Percentiles rank a stretch among this genome's conserved stretches.
Conservation (phyloP, 1,139 yeast species). For the Taphrina flavorubra region DNA sequence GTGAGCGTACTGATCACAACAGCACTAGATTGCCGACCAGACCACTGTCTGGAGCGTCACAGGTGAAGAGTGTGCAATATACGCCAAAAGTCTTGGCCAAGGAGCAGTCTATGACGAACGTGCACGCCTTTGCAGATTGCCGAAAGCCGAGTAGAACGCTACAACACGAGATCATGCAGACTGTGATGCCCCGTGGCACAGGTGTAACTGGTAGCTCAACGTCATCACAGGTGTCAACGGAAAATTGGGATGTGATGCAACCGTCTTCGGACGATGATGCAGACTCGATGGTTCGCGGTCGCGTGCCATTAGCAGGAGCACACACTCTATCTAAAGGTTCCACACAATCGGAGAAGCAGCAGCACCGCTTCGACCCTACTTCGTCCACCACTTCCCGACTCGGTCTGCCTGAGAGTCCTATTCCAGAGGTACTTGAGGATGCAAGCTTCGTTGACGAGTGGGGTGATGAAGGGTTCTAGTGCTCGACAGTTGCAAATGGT, state of each 20-base stretch:
- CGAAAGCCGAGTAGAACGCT: background rate
- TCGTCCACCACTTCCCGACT: constrained; percentile 1
- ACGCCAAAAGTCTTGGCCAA: background rate
- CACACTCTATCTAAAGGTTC: background rate
- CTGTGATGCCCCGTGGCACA: background rate
- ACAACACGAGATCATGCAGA: background rate
- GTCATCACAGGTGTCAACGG: constrained; percentile 19
- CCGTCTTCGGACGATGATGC: constrained; percentile 21
- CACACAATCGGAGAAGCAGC: background rate
- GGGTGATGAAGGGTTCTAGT: constrained; percentile 38
- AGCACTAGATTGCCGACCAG: constrained; percentile 9
- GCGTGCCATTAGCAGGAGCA: background rate
- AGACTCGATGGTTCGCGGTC: background rate
- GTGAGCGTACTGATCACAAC: constrained; percentile 2
- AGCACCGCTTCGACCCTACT: constrained; percentile 3
- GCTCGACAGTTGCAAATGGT: background rate
- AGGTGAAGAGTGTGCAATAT: background rate
- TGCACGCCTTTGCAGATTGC: background rate
- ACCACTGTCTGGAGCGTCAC: background rate
- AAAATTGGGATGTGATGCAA: constrained; percentile 18
- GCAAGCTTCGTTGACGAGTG: constrained; percentile 35
- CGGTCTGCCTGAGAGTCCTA: constrained; percentile 7
- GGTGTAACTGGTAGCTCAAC: constrained; percentile 10
- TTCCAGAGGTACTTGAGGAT: constrained; percentile 30
- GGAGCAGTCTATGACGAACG: background rate